Base-by-base conservation (phyloP, 208 protist species). In the Trypanosoma cruzi region DNA sequence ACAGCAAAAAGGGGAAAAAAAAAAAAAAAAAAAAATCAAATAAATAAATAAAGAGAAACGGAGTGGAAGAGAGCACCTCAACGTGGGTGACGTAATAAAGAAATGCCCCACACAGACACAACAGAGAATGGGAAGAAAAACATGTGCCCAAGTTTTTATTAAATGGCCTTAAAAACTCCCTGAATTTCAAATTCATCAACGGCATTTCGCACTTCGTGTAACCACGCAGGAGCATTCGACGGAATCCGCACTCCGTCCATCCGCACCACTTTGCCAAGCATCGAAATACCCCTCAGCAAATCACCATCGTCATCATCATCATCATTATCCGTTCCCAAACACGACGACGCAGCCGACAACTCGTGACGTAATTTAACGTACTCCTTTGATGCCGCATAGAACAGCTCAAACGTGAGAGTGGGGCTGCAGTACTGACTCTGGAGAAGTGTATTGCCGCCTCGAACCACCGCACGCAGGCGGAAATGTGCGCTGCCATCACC, bases 141-240 rank as follows among this genome's bases (percentile, higher is more conserved):
- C 37, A 52, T 14, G 2, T 11, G 14, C 18, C 14, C 6, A 52
- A 7, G 29, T 29, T 26, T 16, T 74, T 22, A 59, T 58, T 59
- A 56, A 48, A 13, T 29, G 13, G 59, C 16, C 49, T 81, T 84
- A 18, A 90, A 69, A 16, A 87, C 61, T 31, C 68, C 71, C 28
- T 77, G 64, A 34, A 83, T 66, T 40, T 90, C 85, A 59, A 80
- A 85, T 57, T 90, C 85, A 46, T 90, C 81, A 24, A 65, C 67
- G 14, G 79, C 77, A 0, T 57, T 61, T 22, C 70, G 66, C 59
- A 87, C 57, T 1, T 61, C 57, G 28, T 65, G 60, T 56, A 87
- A 48, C 72, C 81, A 86, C 49, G 16, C 48, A 6, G 78, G 76
- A 20, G 65, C 64, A 40, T 50, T 60, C 6, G 10, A 7, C 5